Evolutionary conservation across 2,329 filamentous ascomycete species (phyloP).

Genomic region (Parasarocladium wereldwijsianum): DNA sequence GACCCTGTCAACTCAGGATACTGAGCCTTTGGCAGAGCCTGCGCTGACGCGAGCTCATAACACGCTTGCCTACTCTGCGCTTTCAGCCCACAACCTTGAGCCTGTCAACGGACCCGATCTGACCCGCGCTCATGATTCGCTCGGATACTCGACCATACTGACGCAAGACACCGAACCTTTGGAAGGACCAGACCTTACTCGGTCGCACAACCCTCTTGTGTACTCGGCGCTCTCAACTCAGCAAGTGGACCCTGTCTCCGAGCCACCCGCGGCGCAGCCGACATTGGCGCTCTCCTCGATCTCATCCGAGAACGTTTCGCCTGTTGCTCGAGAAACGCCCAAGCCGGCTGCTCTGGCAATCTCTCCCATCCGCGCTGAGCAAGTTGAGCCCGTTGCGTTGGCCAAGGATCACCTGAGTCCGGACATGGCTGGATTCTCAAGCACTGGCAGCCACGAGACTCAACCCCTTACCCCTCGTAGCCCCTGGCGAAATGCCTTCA

Average conservation of each 20-base stretch:
- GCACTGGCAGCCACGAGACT: constrained; percentile 29
- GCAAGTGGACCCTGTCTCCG: constrained; percentile 9
- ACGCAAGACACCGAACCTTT: constrained; percentile 10
- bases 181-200: constrained; percentile 7
- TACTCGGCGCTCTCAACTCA: constrained; percentile 9
- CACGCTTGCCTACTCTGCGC: constrained; percentile 4
- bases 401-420: constrained; percentile 8
- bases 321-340: constrained; percentile 9
- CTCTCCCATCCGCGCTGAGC: constrained; percentile 20
- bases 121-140: constrained; percentile 6
- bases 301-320: constrained; percentile 13
- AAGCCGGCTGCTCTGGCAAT: constrained; percentile 16
- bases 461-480: constrained; percentile 31
- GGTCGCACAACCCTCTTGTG: constrained; percentile 7
- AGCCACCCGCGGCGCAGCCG: constrained; percentile 6
- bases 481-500: constrained; percentile 39
- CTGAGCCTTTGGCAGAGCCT: constrained; percentile 12
- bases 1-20: constrained; percentile 11
- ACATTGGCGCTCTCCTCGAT: constrained; percentile 11
- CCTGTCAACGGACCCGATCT: constrained; percentile 10
- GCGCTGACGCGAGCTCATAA: constrained; percentile 7
- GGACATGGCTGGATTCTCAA: constrained; percentile 26
- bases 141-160: constrained; percentile 8
- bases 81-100: constrained; percentile 14
- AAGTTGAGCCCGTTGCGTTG: constrained; percentile 4